A percentile compares a stretch with the other conserved stretches of the same genome.
Conservation (phyloP, 1,284 basidiomycete genomes). For the Ustilago vetiveriae region DNA sequence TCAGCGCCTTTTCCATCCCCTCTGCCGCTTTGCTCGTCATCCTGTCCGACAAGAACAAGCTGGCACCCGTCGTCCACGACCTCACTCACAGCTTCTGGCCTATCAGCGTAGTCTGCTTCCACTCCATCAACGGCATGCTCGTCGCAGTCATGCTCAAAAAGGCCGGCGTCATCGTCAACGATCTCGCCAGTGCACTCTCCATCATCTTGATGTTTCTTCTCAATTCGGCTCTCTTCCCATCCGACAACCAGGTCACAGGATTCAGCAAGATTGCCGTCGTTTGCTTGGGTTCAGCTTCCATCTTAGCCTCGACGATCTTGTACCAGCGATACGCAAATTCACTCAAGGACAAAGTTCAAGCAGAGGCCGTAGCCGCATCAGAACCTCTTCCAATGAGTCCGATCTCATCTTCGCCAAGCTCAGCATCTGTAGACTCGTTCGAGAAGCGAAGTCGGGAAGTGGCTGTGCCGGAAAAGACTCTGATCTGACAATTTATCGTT, state of each 20-base stretch:
- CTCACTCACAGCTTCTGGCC: slow-evolving; percentile 17
- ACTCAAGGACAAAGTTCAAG: too few relatives aligned
- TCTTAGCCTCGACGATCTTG: too few relatives aligned
- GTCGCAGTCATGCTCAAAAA: slow-evolving; percentile 27
- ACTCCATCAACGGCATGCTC: slow-evolving; percentile 31
- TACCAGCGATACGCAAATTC: too few relatives aligned
- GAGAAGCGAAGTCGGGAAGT: too few relatives aligned
- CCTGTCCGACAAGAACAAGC: background rate
- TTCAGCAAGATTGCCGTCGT: background rate
- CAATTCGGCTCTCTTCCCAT: background rate
- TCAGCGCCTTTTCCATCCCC: slow-evolving; percentile 26
- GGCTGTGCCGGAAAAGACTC: too few relatives aligned
- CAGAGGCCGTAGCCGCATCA: too few relatives aligned
- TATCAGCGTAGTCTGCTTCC: slow-evolving; percentile 13
- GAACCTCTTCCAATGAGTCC: too few relatives aligned
- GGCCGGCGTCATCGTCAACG: slow-evolving; percentile 28
- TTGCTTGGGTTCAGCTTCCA: too few relatives aligned
- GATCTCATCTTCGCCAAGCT: too few relatives aligned
- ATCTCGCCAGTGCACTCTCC: slow-evolving; percentile 16
- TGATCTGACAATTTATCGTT: too few relatives aligned
- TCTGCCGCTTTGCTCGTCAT: slow-evolving; percentile 19
- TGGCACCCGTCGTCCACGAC: slow-evolving; percentile 16
- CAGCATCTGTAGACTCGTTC: too few relatives aligned
- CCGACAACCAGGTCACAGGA: background rate
- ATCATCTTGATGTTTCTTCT: slow-evolving; percentile 23